Conservation (phyloP, 768 basidiomycete species). For the Solioccasus polychromus region DNA sequence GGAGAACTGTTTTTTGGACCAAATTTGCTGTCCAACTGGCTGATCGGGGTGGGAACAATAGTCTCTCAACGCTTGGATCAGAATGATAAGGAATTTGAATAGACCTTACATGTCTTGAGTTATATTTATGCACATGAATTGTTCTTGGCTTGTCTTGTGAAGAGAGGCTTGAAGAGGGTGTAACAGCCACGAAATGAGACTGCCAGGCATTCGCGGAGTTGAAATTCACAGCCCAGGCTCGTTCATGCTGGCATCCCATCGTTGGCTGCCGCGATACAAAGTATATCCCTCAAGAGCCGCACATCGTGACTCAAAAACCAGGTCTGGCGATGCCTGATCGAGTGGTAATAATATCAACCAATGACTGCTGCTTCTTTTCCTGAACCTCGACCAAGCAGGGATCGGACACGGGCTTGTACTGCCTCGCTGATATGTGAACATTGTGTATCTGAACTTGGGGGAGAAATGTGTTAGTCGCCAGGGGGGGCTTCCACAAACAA, state of each 20-base stretch:
- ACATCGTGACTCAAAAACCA: constrained; percentile 8
- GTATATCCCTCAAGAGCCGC: constrained; percentile 4
- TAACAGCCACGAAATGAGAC: constrained; percentile 2
- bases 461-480: constrained; percentile 21
- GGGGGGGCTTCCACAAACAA: constrained; percentile 18
- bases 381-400: constrained; percentile 15
- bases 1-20: too few species aligned
- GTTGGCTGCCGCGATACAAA: too few species aligned
- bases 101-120: constrained; percentile 2
- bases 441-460: constrained; percentile 13
- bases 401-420: constrained; percentile 14
- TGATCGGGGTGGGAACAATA: constrained; percentile 17
- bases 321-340: constrained; percentile 2
- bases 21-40: background rate
- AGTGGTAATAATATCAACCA: constrained; percentile 29
- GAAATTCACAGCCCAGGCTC: constrained; percentile 8
- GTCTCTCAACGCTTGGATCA: background rate
- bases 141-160: background rate
- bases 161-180: background rate
- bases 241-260: background rate
- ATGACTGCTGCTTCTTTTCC: constrained; percentile 15
- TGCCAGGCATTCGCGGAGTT: constrained; percentile 30
- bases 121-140: constrained; percentile 18
- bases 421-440: constrained; percentile 27
- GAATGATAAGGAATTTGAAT: background rate